Base-by-base conservation (phyloP, 345 rosid genomes). In the Lepidium aucheri region DNA sequence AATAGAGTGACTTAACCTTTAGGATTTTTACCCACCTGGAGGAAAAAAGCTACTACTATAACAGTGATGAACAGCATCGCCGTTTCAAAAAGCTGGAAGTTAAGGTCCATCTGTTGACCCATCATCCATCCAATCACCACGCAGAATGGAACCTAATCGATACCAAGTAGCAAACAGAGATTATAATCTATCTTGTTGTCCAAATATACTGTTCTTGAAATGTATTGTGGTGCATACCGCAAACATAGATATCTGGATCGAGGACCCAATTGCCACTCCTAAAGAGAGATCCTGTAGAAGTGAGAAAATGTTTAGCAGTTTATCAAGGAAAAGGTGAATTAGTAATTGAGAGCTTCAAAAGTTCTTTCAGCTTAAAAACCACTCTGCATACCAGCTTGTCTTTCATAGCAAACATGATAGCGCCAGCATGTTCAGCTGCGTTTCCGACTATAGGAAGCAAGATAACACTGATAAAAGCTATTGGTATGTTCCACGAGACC, bases 211-310 rank as follows among this genome's bases (percentile, higher is more conserved):
- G 55, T 56, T 42, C 55, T 32, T 44, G 12, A 24, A 74, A 39
- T 62, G 9, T 46, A 54, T 14, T n/a, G 15, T 18, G 70, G 53
- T 35, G 68, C 94, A 30, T 84, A 94, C 99, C 79, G 85, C 97
- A 60, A 94, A 94, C 99, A 94, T 90, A 56, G 99, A 80, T 60
- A 94, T 90, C 76, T 94, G 96, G 15, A 95, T 94, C 7, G 99
- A 94, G 47, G 99, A 94, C 26, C 99, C 99, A 58, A 94, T 94
- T 56, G 99, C 99, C 76, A 94, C 96, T 65, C 99, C 97, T 79
- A 90, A 39, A 15, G 99, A 88, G 69, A 94, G 80, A 79, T 94
- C 99, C 99, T 94, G 86, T 71, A 69, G 9, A 76, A 20, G 43
- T 35, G 17, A 30, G 30, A 45, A 46, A 54, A 7, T 39, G 34